Percentiles rank a stretch among this genome's conserved stretches.
These are phyloP conservation scores for Plenodomus lindquistii DNA, from an alignment of 2,329 filamentous ascomycete species.

Conservation along the genomic window DNA sequence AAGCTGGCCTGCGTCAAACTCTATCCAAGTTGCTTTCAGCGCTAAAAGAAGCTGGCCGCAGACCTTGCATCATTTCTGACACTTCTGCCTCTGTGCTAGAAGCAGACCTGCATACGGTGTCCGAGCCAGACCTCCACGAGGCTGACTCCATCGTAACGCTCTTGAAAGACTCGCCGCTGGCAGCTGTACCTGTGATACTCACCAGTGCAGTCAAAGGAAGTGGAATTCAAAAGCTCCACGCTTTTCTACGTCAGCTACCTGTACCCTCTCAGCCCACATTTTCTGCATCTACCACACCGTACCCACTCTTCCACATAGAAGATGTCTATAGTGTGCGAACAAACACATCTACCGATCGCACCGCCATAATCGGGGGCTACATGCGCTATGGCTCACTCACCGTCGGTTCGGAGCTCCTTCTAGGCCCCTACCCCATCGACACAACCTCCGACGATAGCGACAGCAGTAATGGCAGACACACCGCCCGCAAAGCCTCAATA, in stretches of 20 bases:
- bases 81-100: slow-evolving; percentile 32
- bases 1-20: slow-evolving; percentile 68
- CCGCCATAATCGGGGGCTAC: slow-evolving; percentile 78
- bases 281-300: slow-evolving; percentile 51
- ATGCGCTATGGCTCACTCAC: slow-evolving; percentile 77
- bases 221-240: slow-evolving; percentile 81
- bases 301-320: slow-evolving; percentile 82
- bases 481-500: slow-evolving; percentile 28
- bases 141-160: slow-evolving; percentile 59
- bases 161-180: slow-evolving; percentile 52
- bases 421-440: slow-evolving; percentile 68
- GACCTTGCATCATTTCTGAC: slow-evolving; percentile 68
- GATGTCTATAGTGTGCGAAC: slow-evolving; percentile 74
- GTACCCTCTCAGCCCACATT: slow-evolving; percentile 49
- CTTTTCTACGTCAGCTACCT: slow-evolving; percentile 76
- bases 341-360: slow-evolving; percentile 30
- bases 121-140: slow-evolving; percentile 60
- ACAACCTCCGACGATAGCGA: slow-evolving; percentile 42
- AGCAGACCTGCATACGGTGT: slow-evolving; percentile 58
- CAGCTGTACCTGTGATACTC: slow-evolving; percentile 78
- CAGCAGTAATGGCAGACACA: slow-evolving; percentile 34
- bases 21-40: slow-evolving; percentile 74
- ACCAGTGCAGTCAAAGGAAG: slow-evolving; percentile 85
- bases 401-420: slow-evolving; percentile 74
- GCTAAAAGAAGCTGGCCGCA: slow-evolving; percentile 74